These are phyloP conservation scores for Rhodotorula taiwanensis DNA, from an alignment of 768 basidiomycete species.

Conservation along the genomic window DNA sequence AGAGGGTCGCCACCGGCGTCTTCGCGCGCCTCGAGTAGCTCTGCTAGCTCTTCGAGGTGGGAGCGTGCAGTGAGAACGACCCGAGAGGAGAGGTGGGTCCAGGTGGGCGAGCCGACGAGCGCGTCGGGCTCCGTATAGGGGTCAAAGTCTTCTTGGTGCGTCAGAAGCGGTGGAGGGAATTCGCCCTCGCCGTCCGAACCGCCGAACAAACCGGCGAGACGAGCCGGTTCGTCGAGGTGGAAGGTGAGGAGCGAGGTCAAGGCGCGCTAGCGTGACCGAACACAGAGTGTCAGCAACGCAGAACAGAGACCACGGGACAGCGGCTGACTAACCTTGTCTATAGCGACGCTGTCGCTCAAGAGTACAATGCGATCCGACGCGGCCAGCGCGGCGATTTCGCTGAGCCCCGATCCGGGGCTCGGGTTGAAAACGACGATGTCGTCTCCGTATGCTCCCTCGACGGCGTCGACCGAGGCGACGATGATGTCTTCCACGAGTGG, in stretches of 20 bases:
- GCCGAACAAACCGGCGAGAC: constrained; percentile 23
- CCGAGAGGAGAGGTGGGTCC: constrained; percentile 20
- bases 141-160: not conserved
- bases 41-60: constrained; percentile 15
- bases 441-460: constrained; percentile 7
- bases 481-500: constrained; percentile 18
- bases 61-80: constrained; percentile 15
- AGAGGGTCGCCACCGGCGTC: not conserved
- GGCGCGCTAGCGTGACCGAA: not conserved
- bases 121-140: constrained; percentile 14
- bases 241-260: constrained; percentile 16
- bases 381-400: constrained; percentile 5
- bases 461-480: constrained; percentile 23
- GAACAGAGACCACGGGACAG: not conserved
- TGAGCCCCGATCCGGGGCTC: constrained; percentile 12
- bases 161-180: constrained; percentile 5
- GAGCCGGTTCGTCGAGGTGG: constrained; percentile 18
- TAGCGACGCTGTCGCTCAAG: constrained; percentile 25
- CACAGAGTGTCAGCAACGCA: too few species aligned
- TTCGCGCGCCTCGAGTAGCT: not conserved
- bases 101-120: constrained; percentile 10
- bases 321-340: constrained; percentile 26
- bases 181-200: not conserved
- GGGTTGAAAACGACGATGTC: constrained; percentile 9
- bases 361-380: constrained; percentile 10